Percentiles rank a stretch among this genome's conserved stretches.
Conservation (phyloP, 768 basidiomycete genomes). For the Lepiota subincarnata region DNA sequence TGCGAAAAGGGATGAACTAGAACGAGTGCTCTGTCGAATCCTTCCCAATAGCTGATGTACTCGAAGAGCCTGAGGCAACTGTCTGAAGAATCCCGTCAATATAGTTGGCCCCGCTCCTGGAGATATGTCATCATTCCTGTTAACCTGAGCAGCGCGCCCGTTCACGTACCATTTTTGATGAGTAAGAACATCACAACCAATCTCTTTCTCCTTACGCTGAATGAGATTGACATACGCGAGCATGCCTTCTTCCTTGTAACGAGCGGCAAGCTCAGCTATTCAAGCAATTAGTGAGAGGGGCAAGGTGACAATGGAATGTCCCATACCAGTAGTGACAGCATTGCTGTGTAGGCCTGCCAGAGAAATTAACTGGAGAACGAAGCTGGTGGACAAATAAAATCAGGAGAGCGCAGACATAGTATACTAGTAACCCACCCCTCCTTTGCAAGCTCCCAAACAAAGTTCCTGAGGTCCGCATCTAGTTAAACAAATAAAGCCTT, state of each 20-base stretch:
- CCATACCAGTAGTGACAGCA: conserved; percentile 69
- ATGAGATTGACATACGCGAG: conserved; percentile 88
- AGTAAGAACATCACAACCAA: conserved; percentile 85
- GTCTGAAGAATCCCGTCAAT: conserved; percentile 82
- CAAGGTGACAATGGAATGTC: background rate
- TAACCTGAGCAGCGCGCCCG: conserved; percentile 8
- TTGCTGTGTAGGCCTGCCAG: conserved; percentile 87
- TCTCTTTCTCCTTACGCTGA: conserved; percentile 83
- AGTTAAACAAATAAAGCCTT: conserved; percentile 6
- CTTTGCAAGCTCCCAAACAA: conserved; percentile 87
- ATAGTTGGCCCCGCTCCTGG: conserved; percentile 88
- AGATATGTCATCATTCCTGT: conserved; percentile 6
- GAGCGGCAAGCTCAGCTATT: conserved; percentile 71
- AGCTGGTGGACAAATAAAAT: conserved; percentile 39
- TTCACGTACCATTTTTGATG: conserved; percentile 83
- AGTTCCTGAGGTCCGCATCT: conserved; percentile 77
- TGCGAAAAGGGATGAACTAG: conserved; percentile 25
- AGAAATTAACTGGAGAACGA: conserved; percentile 85
- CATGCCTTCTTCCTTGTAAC: conserved; percentile 87
- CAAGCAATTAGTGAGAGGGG: conserved; percentile 6
- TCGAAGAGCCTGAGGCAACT: conserved; percentile 84
- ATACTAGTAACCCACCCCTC: conserved; percentile 62
- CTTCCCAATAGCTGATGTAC: conserved; percentile 76
- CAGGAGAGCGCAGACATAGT: conserved; percentile 2
- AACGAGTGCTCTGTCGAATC: conserved; percentile 90